Conservation (phyloP, 441 rosid genomes). For the Pelargonium citronellum region DNA sequence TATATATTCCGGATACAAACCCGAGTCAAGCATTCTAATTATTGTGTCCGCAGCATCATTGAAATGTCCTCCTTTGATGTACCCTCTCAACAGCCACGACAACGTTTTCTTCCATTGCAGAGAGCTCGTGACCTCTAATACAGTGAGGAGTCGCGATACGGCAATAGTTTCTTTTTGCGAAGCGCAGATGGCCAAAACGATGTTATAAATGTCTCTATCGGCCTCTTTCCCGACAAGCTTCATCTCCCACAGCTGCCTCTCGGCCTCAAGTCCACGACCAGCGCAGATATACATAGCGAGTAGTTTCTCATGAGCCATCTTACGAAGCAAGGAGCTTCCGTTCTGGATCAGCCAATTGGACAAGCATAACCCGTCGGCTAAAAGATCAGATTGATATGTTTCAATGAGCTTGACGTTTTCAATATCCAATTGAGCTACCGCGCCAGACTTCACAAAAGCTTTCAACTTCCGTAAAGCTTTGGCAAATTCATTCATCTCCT, state of each 20-base stretch:
- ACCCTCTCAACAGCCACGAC: conserved; percentile 82
- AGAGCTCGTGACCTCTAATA: conserved; percentile 44
- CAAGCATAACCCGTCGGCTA: conserved; percentile 49
- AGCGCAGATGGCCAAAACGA: conserved; percentile 81
- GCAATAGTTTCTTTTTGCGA: conserved; percentile 60
- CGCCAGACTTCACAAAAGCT: conserved; percentile 51
- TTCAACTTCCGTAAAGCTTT: conserved; percentile 65
- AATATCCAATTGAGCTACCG: conserved; percentile 47
- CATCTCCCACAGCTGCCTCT: conserved; percentile 86
- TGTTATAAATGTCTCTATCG: conserved; percentile 67
- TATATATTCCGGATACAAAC: conserved; percentile 64
- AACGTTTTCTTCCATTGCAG: conserved; percentile 53
- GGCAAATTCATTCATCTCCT: conserved; percentile 74
- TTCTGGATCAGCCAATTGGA: conserved; percentile 70
- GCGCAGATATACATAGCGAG: conserved; percentile 82
- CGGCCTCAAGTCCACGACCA: conserved; percentile 73
- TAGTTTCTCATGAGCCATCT: conserved; percentile 73
- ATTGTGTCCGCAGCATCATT: conserved; percentile 69
- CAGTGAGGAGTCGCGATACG: conserved; percentile 50
- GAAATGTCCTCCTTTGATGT: conserved; percentile 70
- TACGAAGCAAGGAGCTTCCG: conserved; percentile 43
- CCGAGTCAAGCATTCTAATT: conserved; percentile 63
- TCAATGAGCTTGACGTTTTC: conserved; percentile 47
- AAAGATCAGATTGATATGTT: conserved; percentile 59
- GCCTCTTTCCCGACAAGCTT: conserved; percentile 76